Evolutionary conservation across 2,329 filamentous ascomycete genomes (phyloP).

Genomic region (Coniochaeta pulveracea): DNA sequence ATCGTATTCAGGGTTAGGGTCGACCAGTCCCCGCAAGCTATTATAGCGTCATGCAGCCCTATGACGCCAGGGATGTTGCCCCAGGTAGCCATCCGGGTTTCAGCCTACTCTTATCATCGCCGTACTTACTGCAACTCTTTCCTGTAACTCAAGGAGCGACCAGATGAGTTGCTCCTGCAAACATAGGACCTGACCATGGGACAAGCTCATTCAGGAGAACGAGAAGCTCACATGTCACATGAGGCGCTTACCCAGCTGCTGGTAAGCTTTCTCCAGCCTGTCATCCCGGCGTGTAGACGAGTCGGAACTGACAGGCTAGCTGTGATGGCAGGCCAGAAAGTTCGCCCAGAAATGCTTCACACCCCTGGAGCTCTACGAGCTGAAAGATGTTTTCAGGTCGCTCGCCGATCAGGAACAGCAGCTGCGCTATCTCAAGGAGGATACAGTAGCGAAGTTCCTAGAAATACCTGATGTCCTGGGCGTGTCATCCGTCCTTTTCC

Average conservation of each 20-base stretch:
- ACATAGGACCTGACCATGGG: constrained; percentile 38
- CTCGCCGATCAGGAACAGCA: constrained; percentile 54
- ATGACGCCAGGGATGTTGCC: too few species aligned
- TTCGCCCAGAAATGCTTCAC: constrained; percentile 64
- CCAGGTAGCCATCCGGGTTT: too few species aligned
- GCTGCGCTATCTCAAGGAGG: constrained; percentile 56
- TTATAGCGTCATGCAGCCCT: too few species aligned
- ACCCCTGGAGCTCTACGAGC: constrained; percentile 59
- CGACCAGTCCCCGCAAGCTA: too few species aligned
- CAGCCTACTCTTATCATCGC: too few species aligned
- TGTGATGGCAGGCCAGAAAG: constrained; percentile 37
- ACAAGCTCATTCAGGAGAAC: constrained; percentile 37
- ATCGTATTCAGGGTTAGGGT: too few species aligned
- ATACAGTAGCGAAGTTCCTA: constrained; percentile 60
- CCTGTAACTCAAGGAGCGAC: too few species aligned
- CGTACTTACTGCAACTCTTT: too few species aligned
- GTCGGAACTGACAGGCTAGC: not conserved
- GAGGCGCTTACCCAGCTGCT: constrained; percentile 40
- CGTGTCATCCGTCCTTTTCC: constrained; percentile 58
- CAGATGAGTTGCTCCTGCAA: too few species aligned
- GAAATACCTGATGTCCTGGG: constrained; percentile 60
- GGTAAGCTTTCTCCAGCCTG: constrained; percentile 21
- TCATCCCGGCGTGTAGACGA: not conserved
- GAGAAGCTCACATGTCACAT: constrained; percentile 30
- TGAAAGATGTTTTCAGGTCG: constrained; percentile 61